Percentiles rank a stretch among this genome's conserved stretches.
Evolutionary conservation across 768 basidiomycete genomes (phyloP).

Genomic region (Boletus fagicola): DNA sequence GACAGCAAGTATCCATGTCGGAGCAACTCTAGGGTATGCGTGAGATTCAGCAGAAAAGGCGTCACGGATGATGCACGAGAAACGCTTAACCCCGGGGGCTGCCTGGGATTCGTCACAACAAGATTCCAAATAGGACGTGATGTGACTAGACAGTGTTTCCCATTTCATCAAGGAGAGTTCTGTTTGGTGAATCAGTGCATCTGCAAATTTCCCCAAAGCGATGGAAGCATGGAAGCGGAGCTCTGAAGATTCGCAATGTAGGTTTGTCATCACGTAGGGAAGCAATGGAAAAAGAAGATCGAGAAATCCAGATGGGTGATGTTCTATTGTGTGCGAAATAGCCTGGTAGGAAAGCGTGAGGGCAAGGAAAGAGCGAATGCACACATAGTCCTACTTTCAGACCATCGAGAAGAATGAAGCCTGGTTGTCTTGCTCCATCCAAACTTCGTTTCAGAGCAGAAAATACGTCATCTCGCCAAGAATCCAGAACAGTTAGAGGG

Average conservation of each 20-base stretch:
- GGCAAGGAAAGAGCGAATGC: not conserved
- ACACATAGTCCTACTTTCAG: constrained; percentile 25
- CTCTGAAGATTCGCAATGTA: constrained; percentile 15
- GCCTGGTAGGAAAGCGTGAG: constrained; percentile 21
- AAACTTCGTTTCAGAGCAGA: constrained; percentile 39
- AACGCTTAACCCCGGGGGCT: constrained; percentile 5
- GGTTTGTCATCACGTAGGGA: constrained; percentile 18
- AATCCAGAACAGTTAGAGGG: constrained; percentile 39
- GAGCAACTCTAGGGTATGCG: constrained; percentile 24
- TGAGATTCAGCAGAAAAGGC: constrained; percentile 29
- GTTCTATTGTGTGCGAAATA: constrained; percentile 23
- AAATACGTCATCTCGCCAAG: constrained; percentile 33
- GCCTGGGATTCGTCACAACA: constrained; percentile 10
- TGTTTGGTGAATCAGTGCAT: constrained; percentile 29
- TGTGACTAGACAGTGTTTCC: constrained; percentile 23
- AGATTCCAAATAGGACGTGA: constrained; percentile 28
- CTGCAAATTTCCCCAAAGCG: constrained; percentile 27
- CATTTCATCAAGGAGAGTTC: constrained; percentile 32
- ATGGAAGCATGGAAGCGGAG: constrained; percentile 24
- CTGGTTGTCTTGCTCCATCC: constrained; percentile 22
- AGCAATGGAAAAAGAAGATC: constrained; percentile 20
- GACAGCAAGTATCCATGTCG: constrained; percentile 45
- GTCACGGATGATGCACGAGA: constrained; percentile 28
- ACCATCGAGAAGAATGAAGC: constrained; percentile 22
- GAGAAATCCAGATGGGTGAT: constrained; percentile 17